Percentiles rank a stretch among this genome's conserved stretches.
Evolutionary conservation across 2,329 filamentous ascomycete genomes (phyloP).

Genomic region (Pseudogymnoascus sp.): DNA sequence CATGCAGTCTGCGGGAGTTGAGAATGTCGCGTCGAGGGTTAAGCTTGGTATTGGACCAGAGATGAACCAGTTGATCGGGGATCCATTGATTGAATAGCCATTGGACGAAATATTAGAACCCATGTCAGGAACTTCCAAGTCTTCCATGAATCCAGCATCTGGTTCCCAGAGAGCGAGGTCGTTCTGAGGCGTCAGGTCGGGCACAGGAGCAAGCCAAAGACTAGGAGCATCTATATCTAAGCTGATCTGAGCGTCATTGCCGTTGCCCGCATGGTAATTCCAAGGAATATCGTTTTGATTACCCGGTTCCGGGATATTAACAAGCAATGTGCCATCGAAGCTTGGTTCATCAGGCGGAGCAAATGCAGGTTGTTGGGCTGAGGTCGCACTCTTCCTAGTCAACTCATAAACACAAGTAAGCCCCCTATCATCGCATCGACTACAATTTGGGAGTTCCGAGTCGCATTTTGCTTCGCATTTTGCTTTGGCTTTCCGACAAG

Average conservation of each 20-base stretch:
- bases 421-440: conserved; percentile 12
- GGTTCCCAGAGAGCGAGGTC: conserved; percentile 11
- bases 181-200: conserved; percentile 12
- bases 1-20: conserved; percentile 17
- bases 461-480: conserved; percentile 16
- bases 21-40: conserved; percentile 14
- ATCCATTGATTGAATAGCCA: neutral
- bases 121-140: conserved; percentile 13
- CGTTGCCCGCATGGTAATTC: neutral
- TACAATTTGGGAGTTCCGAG: conserved; percentile 14
- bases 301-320: conserved; percentile 7
- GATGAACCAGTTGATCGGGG: conserved; percentile 12
- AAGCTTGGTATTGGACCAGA: conserved; percentile 13
- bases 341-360: conserved; percentile 9
- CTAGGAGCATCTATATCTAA: conserved; percentile 8
- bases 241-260: conserved; percentile 11
- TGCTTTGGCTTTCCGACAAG: conserved; percentile 16
- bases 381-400: conserved; percentile 11
- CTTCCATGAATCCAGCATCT: conserved; percentile 15
- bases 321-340: conserved; percentile 13
- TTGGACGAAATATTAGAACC: conserved; percentile 4
- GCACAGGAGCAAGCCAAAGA: conserved; percentile 6
- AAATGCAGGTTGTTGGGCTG: conserved; percentile 13
- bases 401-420: conserved; percentile 14
- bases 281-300: conserved; percentile 10